Percentiles rank a stretch among this genome's conserved stretches.
These are phyloP conservation scores for Sordariomycetes sp. DNA, from an alignment of 2,329 filamentous ascomycete species.

Conservation along the genomic window DNA sequence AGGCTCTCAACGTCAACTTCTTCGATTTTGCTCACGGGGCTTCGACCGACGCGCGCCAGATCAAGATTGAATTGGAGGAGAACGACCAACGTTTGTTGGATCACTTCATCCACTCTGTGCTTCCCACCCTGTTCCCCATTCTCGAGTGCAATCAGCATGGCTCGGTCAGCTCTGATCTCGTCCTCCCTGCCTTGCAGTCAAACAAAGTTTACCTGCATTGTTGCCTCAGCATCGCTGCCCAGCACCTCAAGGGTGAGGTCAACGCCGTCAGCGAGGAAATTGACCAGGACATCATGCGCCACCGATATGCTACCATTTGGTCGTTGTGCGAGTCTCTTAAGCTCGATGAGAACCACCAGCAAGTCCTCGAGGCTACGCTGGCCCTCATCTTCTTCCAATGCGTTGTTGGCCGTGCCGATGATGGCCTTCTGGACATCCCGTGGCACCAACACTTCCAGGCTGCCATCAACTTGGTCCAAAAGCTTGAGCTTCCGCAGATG, in stretches of 20 bases:
- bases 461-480: constrained; percentile 74
- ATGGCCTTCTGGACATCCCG: constrained; percentile 80
- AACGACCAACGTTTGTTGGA: constrained; percentile 79
- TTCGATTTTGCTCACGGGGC: constrained; percentile 71
- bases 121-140: constrained; percentile 85
- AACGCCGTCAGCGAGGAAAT: constrained; percentile 61
- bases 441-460: constrained; percentile 98
- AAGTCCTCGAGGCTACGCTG: constrained; percentile 86
- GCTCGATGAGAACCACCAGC: constrained; percentile 70
- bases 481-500: constrained; percentile 66
- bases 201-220: constrained; percentile 95
- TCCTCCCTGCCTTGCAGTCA: constrained; percentile 78
- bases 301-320: constrained; percentile 80
- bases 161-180: constrained; percentile 68
- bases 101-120: constrained; percentile 82
- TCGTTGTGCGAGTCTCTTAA: constrained; percentile 76
- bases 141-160: constrained; percentile 85
- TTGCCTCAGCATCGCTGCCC: constrained; percentile 85
- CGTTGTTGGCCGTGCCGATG: constrained; percentile 77
- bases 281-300: constrained; percentile 84
- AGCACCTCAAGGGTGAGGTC: constrained; percentile 73
- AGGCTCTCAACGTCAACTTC: constrained; percentile 65
- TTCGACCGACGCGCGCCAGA: constrained; percentile 52
- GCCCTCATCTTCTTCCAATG: constrained; percentile 97
- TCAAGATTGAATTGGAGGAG: constrained; percentile 77